Evolutionary conservation across 2,329 filamentous ascomycete species (phyloP).

Genomic region (Huntiella decipiens): DNA sequence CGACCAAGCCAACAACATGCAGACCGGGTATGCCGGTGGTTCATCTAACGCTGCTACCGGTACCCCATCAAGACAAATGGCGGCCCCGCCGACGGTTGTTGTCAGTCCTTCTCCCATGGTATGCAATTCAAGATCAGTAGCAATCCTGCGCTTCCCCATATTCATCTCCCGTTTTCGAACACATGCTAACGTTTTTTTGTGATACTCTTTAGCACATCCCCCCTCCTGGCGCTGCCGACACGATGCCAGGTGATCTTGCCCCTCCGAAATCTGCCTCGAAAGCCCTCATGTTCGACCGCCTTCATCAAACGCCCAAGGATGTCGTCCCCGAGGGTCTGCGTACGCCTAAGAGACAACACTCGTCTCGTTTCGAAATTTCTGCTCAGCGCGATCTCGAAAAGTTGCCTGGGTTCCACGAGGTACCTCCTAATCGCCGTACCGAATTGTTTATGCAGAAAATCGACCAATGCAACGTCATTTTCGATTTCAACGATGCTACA

Average conservation of each 20-base stretch:
- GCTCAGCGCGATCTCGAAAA: slow-evolving; percentile 94
- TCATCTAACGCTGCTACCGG: slow-evolving; percentile 26
- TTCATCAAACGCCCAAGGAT: slow-evolving; percentile 90
- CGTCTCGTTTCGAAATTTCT: slow-evolving; percentile 93
- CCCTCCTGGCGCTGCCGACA: slow-evolving; percentile 82
- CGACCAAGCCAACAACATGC: slow-evolving; percentile 17
- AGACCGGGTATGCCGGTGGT: slow-evolving; percentile 17
- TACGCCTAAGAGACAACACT: slow-evolving; percentile 92
- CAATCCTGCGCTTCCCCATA: background rate
- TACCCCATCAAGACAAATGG: slow-evolving; percentile 44
- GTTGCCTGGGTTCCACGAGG: slow-evolving; percentile 92
- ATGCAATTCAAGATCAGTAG: slow-evolving; percentile 22
- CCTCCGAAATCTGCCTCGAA: slow-evolving; percentile 85
- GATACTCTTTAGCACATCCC: slow-evolving; percentile 52
- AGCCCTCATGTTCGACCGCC: slow-evolving; percentile 68
- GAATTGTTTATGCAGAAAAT: slow-evolving; percentile 99
- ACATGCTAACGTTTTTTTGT: slow-evolving; percentile 5
- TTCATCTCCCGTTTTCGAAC: slow-evolving; percentile 7
- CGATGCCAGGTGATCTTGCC: slow-evolving; percentile 92
- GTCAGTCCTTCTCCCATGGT: slow-evolving; percentile 90
- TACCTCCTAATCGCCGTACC: slow-evolving; percentile 81
- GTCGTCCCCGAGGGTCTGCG: slow-evolving; percentile 76
- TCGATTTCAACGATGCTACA: slow-evolving; percentile 96
- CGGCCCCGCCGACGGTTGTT: slow-evolving; percentile 68
- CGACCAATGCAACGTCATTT: slow-evolving; percentile 98